phyloP scores from a whole-genome alignment of 2,329 filamentous ascomycete genomes.

The Zarea fungicola region DNA sequence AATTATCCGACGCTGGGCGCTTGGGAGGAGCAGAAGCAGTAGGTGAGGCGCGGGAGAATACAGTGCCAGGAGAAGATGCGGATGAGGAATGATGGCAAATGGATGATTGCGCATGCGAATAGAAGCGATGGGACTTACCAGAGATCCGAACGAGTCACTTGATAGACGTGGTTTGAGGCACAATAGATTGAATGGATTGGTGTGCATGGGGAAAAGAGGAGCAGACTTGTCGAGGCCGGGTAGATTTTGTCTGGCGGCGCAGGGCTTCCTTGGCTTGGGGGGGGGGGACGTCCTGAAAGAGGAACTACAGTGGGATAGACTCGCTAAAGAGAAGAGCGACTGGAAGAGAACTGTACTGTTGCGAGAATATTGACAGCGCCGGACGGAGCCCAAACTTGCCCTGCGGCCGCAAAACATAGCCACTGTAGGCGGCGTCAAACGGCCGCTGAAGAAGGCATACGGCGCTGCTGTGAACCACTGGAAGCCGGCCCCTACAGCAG shows the following conservation, averaged over 20 bases:
- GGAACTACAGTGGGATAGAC: neutral
- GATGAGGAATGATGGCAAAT: slow-evolving; percentile 22
- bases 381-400: no score
- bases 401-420: no score
- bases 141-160: slow-evolving; percentile 23
- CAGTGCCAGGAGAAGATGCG: neutral
- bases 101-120: slow-evolving; percentile 32
- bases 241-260: slow-evolving; percentile 18
- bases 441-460: neutral
- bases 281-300: neutral
- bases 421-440: neutral
- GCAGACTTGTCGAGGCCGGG: slow-evolving; percentile 17
- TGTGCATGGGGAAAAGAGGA: slow-evolving; percentile 24
- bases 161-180: slow-evolving; percentile 8
- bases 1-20: no score
- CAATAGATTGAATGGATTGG: slow-evolving; percentile 13
- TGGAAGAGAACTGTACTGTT: neutral
- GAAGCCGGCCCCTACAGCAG: neutral
- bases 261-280: neutral
- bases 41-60: slow-evolving; percentile 3
- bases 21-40: neutral
- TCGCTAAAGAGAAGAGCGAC: neutral
- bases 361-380: no score
- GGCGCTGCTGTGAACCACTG: neutral
- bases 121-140: slow-evolving; percentile 33